phyloP scores from a whole-genome alignment of 805 yeast genomes.

The Kodamaea laetipori region DNA sequence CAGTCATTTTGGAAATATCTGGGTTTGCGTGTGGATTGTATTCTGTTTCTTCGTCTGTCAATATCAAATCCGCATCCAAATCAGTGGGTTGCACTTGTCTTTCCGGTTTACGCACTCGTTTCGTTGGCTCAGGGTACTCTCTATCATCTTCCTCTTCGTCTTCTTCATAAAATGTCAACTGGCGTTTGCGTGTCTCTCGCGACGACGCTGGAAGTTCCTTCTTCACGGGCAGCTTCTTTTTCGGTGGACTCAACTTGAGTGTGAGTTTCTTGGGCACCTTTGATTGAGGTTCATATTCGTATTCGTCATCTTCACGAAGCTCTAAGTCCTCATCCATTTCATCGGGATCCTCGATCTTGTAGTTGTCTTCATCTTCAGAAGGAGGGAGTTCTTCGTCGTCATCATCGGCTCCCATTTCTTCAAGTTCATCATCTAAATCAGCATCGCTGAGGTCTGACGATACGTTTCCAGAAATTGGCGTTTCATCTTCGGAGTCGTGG shows the following conservation, averaged over 20 bases:
- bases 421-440: slow-evolving; percentile 25
- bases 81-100: slow-evolving; percentile 30
- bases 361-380: slow-evolving; percentile 34
- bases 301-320: slow-evolving; percentile 28
- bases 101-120: slow-evolving; percentile 13
- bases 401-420: slow-evolving; percentile 21
- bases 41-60: slow-evolving; percentile 47
- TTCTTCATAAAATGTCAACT: slow-evolving; percentile 40
- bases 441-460: slow-evolving; percentile 19
- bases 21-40: slow-evolving; percentile 43
- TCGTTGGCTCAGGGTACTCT: slow-evolving; percentile 8
- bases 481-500: slow-evolving; percentile 8
- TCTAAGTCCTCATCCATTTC: slow-evolving; percentile 42
- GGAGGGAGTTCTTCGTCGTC: slow-evolving; percentile 23
- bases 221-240: slow-evolving; percentile 11
- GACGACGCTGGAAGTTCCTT: slow-evolving; percentile 5
- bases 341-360: slow-evolving; percentile 37
- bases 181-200: slow-evolving; percentile 39
- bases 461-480: slow-evolving; percentile 3
- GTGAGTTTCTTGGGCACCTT: slow-evolving; percentile 12
- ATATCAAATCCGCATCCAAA: slow-evolving; percentile 36
- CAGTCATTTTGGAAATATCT: slow-evolving; percentile 54
- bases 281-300: slow-evolving; percentile 22
- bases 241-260: slow-evolving; percentile 11
- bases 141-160: slow-evolving; percentile 33